Conservation (phyloP, 2,329 filamentous ascomycete genomes). For the Cephalotrichum gorgonifer region DNA sequence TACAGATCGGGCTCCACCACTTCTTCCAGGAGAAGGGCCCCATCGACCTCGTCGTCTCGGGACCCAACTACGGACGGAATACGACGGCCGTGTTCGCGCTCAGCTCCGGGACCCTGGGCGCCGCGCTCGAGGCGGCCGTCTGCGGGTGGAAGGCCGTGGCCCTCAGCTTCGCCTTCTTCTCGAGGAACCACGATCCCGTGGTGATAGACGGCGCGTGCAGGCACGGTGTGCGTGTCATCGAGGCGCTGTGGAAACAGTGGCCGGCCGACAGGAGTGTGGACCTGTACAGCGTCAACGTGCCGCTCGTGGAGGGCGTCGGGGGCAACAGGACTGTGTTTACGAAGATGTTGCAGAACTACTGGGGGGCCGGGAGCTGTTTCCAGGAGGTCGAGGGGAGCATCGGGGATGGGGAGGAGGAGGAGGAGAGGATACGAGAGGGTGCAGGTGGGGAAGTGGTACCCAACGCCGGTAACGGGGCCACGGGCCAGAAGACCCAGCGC, state of each 20-base stretch:
- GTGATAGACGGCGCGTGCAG: constrained; percentile 70
- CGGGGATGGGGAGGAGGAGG: constrained; percentile 56
- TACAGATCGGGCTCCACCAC: constrained; percentile 74
- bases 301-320: constrained; percentile 67
- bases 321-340: constrained; percentile 69
- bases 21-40: constrained; percentile 63
- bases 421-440: constrained; percentile 23
- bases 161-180: constrained; percentile 83
- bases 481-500: too few relatives aligned
- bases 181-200: constrained; percentile 68
- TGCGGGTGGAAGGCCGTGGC: constrained; percentile 66
- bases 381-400: constrained; percentile 61
- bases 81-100: constrained; percentile 71
- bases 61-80: constrained; percentile 77
- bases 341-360: constrained; percentile 81
- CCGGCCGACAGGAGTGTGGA: constrained; percentile 55
- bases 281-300: constrained; percentile 87
- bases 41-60: constrained; percentile 67
- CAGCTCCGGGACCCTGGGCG: constrained; percentile 68
- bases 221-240: constrained; percentile 66
- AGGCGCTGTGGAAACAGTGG: constrained; percentile 71
- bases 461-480: constrained; percentile 10
- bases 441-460: constrained; percentile 15
- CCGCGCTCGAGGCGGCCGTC: constrained; percentile 65
- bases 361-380: constrained; percentile 78